phyloP scores from a whole-genome alignment of 495 filamentous ascomycete genomes.

The Lasiosphaeria miniovina region DNA sequence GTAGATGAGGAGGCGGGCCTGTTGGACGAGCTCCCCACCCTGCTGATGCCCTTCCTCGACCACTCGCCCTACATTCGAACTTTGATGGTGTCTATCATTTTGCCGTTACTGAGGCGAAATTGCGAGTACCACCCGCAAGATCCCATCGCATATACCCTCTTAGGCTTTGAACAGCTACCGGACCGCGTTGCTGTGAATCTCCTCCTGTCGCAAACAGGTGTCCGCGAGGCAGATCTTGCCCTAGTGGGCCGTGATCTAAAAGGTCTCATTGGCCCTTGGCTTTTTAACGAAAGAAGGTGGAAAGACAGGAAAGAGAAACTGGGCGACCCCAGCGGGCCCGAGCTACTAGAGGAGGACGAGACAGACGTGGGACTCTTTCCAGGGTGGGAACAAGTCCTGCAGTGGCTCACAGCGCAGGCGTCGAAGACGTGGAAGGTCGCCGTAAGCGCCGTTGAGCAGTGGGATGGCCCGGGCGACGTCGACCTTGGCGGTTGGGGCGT shows the following conservation, averaged over 20 bases:
- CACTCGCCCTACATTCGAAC: slow-evolving; percentile 62
- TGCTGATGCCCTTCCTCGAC: slow-evolving; percentile 72
- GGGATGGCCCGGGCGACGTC: slow-evolving; percentile 77
- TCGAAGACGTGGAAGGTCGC: slow-evolving; percentile 57
- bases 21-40: slow-evolving; percentile 65
- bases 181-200: slow-evolving; percentile 61
- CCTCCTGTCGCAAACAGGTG: slow-evolving; percentile 62
- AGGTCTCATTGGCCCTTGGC: slow-evolving; percentile 78
- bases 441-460: slow-evolving; percentile 63
- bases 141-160: slow-evolving; percentile 53
- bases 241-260: slow-evolving; percentile 68
- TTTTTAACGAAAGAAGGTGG: slow-evolving; percentile 65
- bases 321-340: slow-evolving; percentile 5
- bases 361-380: slow-evolving; percentile 29
- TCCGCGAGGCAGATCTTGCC: slow-evolving; percentile 36
- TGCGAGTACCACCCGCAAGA: slow-evolving; percentile 76
- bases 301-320: slow-evolving; percentile 29
- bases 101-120: slow-evolving; percentile 77
- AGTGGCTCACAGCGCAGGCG: slow-evolving; percentile 65
- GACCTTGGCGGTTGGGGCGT: slow-evolving; percentile 71
- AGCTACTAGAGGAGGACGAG: slow-evolving; percentile 9
- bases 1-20: slow-evolving; percentile 79
- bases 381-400: slow-evolving; percentile 76
- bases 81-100: slow-evolving; percentile 74
- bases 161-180: slow-evolving; percentile 59